phyloP scores from a whole-genome alignment of 345 rosid species.

The Psidium guajava region DNA sequence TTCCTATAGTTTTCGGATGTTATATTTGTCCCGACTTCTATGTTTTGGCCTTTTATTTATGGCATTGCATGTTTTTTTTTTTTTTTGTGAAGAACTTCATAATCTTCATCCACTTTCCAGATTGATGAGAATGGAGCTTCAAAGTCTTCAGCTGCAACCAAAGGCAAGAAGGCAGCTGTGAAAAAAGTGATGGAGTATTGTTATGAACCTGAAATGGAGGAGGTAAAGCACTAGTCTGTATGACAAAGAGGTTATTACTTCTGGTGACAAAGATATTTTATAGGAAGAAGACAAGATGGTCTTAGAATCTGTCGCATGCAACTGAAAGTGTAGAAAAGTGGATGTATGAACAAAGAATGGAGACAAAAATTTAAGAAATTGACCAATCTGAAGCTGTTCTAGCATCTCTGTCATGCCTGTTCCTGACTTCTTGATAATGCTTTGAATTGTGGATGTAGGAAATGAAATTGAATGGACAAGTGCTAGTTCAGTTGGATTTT shows the following conservation, averaged over 20 bases:
- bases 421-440: background rate
- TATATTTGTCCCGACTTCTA: background rate
- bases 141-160: slow-evolving; percentile 36
- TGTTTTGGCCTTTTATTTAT: background rate
- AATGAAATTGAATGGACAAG: background rate
- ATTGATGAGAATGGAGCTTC: slow-evolving; percentile 57
- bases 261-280: background rate
- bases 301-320: background rate
- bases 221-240: slow-evolving; percentile 34
- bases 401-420: background rate
- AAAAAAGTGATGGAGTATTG: slow-evolving; percentile 88
- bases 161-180: slow-evolving; percentile 57
- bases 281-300: background rate
- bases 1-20: background rate
- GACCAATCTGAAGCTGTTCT: background rate
- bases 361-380: background rate
- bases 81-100: background rate
- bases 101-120: slow-evolving; percentile 18
- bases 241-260: background rate
- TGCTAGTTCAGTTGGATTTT: background rate
- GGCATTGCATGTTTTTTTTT: background rate
- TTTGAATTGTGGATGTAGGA: background rate
- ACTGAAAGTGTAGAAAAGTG: background rate
- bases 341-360: background rate
- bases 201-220: slow-evolving; percentile 98